Conservation (phyloP, 164 flowering plant species). For the Dillenia turbinata region DNA sequence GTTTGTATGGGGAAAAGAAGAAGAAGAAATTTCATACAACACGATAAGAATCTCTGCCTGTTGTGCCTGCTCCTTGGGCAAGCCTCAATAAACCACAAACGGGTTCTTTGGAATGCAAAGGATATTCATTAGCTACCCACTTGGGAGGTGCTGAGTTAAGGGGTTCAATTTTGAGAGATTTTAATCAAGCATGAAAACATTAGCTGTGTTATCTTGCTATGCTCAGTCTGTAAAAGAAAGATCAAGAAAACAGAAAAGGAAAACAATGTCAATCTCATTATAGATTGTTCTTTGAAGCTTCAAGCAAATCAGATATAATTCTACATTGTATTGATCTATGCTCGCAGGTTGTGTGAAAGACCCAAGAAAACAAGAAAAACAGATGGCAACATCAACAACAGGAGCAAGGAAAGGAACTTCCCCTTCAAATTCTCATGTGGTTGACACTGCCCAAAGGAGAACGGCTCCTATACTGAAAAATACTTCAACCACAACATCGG, state of each 20-base stretch:
- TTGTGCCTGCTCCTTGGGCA: too few relatives aligned
- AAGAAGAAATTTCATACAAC: too few relatives aligned
- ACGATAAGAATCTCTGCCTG: too few relatives aligned
- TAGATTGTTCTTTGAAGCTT: not conserved
- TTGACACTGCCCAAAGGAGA: constrained; percentile 8
- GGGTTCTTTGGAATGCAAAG: too few relatives aligned
- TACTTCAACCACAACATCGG: constrained; percentile 9
- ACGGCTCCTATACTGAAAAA: constrained; percentile 9
- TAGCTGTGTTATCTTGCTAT: too few relatives aligned
- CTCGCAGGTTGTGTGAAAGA: not conserved
- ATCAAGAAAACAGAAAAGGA: not conserved
- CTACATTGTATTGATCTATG: not conserved
- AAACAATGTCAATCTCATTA: not conserved
- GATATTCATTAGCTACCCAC: too few relatives aligned
- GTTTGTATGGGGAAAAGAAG: too few relatives aligned
- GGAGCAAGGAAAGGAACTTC: constrained; percentile 19
- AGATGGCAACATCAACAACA: constrained; percentile 35
- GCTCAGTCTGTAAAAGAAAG: too few relatives aligned
- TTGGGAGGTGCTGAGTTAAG: too few relatives aligned
- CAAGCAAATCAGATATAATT: not conserved
- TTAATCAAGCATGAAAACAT: too few relatives aligned
- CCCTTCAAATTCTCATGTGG: constrained; percentile 11
- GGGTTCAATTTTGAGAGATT: too few relatives aligned
- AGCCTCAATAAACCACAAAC: too few relatives aligned
- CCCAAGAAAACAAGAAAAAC: not conserved